Evolutionary conservation across 192 early-diverging fungal species (phyloP).

Genomic region (Linderina pennispora): DNA sequence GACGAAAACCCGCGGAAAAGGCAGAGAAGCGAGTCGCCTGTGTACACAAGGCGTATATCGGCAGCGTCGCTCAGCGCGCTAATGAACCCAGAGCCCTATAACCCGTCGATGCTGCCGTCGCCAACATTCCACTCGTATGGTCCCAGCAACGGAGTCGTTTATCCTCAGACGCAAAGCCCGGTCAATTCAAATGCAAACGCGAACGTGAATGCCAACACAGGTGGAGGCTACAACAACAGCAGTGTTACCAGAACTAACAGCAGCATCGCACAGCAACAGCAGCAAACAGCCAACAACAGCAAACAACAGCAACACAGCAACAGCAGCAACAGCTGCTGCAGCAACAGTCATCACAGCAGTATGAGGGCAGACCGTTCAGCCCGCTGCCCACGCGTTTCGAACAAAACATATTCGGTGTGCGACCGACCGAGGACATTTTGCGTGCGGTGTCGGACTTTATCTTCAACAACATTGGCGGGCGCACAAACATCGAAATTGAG

Average conservation of each 20-base stretch:
- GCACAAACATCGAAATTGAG: conserved; percentile 59
- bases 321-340: no score
- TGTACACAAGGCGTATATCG: conserved; percentile 31
- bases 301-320: no score
- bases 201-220: no score
- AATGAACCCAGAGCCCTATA: conserved; percentile 32
- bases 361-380: conserved; percentile 12
- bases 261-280: not conserved
- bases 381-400: conserved; percentile 48
- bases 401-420: conserved; percentile 55
- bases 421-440: conserved; percentile 58
- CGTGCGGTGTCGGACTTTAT: conserved; percentile 60
- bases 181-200: no score
- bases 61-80: conserved; percentile 40
- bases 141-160: no score
- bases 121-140: conserved; percentile 12
- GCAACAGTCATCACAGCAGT: no score
- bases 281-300: no score
- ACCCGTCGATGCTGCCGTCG: conserved; percentile 12
- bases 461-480: conserved; percentile 47
- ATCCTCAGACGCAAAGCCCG: no score
- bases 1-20: conserved; percentile 23
- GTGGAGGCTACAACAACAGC: no score
- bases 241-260: no score
- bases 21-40: conserved; percentile 27